Percentiles rank a stretch among this genome's conserved stretches.
Conservation (phyloP, 495 filamentous ascomycete species). For the Aspergillus kassunensis region DNA sequence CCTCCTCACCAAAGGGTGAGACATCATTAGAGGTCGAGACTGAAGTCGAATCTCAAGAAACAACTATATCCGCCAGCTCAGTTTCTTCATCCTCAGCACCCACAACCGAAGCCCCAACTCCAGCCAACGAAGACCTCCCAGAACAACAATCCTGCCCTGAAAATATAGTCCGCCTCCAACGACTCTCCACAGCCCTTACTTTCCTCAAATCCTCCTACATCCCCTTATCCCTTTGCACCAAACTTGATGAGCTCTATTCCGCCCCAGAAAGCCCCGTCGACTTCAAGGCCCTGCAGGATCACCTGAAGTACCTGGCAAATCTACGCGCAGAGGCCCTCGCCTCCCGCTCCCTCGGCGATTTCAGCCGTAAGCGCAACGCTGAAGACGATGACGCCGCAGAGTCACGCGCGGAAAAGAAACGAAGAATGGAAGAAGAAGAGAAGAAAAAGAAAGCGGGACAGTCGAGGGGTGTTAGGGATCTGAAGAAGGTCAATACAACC, state of each 20-base stretch:
- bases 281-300: conserved; percentile 64
- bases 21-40: too few species aligned
- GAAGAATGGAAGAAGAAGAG: conserved; percentile 70
- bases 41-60: conserved; percentile 25
- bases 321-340: conserved; percentile 66
- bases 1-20: conserved; percentile 10
- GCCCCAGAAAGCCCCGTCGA: conserved; percentile 49
- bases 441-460: conserved; percentile 66
- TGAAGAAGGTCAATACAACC: conserved; percentile 82
- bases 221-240: conserved; percentile 43
- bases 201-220: conserved; percentile 76
- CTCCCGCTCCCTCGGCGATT: conserved; percentile 64
- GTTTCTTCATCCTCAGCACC: conserved; percentile 42
- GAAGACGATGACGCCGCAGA: conserved; percentile 65
- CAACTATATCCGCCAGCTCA: conserved; percentile 30
- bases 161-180: conserved; percentile 57
- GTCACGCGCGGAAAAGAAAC: conserved; percentile 53
- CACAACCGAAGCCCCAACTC: conserved; percentile 24
- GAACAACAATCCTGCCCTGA: conserved; percentile 36
- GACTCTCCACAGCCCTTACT: conserved; percentile 68
- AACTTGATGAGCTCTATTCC: conserved; percentile 47
- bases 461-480: conserved; percentile 67
- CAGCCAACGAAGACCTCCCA: conserved; percentile 19
- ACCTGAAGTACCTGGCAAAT: conserved; percentile 59
- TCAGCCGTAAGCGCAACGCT: conserved; percentile 63